Evolutionary conservation across 2,329 filamentous ascomycete species (phyloP), one percentile per base, ranked within the genome.

Genomic region (Teratosphaeria pseudoeucalypti): DNA sequence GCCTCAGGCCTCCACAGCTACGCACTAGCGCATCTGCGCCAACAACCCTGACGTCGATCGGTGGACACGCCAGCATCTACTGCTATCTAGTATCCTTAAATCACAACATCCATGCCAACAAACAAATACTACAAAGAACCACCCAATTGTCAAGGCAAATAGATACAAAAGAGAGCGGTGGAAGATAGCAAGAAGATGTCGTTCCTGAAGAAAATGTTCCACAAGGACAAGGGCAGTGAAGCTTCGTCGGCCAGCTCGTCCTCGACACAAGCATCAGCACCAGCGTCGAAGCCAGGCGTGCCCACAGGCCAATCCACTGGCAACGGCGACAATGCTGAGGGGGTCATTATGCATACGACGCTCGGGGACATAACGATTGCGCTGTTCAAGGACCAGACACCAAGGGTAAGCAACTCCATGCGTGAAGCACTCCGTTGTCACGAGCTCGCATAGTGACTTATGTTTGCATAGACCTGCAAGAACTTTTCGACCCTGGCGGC

Each of bases 401-500:
- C 71, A 57, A 67, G 63, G 58, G 70, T 47, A 14, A 34, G 47
- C 27, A 34, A 27, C 32, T 29, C 16, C 43, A 43, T 6, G 6
- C 27, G 27, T 32, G 16, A 23, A 49, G 16, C 43, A 49, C 11
- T 23, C n/a, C n/a, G 14, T 39, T 14, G 27, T n/a, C 12, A 11
- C 19, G 53, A 26, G 7, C 52, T 55, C 55, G 52, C 32, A 43
- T n/a, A 53, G 16, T 37, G 23, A 55, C n/a, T 10, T 6, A 23
- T 29, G 14, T 23, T 12, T 43, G 6, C n/a, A 16, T 57, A 71
- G 70, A 72, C 69, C 55, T 70, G 66, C 67, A 64, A 68, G 62
- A 72, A 73, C 67, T 73, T 73, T 60, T 67, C 71, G 52, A 69
- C 66, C 14, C 65, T 72, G 43, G 71, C 70, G 37, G 62, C 65